Percentiles rank a stretch among this genome's conserved stretches.
These are phyloP conservation scores for Phaeotremella skinneri DNA, from an alignment of 768 basidiomycete genomes.

Conservation along the genomic window DNA sequence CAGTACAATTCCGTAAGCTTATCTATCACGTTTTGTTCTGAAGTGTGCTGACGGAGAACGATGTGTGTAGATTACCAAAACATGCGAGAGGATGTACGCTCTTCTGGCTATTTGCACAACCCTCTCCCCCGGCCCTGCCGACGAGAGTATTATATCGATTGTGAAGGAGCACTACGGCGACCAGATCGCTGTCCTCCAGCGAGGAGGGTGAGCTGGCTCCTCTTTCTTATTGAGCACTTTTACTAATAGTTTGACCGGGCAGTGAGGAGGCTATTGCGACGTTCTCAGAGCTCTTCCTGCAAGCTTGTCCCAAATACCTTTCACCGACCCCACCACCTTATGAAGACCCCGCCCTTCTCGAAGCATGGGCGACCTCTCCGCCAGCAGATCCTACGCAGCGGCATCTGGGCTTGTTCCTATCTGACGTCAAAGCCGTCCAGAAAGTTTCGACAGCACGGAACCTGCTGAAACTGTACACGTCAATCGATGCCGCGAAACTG, in stretches of 20 bases:
- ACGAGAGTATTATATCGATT: slow-evolving; percentile 89
- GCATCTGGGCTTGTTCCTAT: slow-evolving; percentile 78
- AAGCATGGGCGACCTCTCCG: slow-evolving; percentile 54
- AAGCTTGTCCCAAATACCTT: slow-evolving; percentile 96
- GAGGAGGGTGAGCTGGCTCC: slow-evolving; percentile 62
- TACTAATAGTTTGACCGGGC: background rate
- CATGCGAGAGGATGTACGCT: slow-evolving; percentile 96
- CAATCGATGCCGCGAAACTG: slow-evolving; percentile 84
- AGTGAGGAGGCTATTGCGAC: slow-evolving; percentile 66
- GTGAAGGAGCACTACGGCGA: slow-evolving; percentile 94
- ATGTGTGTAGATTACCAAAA: slow-evolving; percentile 78
- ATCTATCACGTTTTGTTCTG: background rate
- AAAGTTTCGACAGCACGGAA: slow-evolving; percentile 81
- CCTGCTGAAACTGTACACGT: slow-evolving; percentile 93
- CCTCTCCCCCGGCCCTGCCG: slow-evolving; percentile 84
- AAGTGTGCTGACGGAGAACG: background rate
- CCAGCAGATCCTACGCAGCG: slow-evolving; percentile 73
- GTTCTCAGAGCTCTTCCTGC: slow-evolving; percentile 88
- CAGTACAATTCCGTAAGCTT: slow-evolving; percentile 82
- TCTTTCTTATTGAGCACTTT: background rate
- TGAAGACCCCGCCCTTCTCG: slow-evolving; percentile 68
- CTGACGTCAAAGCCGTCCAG: slow-evolving; percentile 71
- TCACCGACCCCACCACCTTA: slow-evolving; percentile 91
- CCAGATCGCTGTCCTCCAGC: slow-evolving; percentile 77
- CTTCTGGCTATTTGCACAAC: slow-evolving; percentile 90